Conservation (phyloP, 768 basidiomycete genomes). For the Boletus subparvulus region DNA sequence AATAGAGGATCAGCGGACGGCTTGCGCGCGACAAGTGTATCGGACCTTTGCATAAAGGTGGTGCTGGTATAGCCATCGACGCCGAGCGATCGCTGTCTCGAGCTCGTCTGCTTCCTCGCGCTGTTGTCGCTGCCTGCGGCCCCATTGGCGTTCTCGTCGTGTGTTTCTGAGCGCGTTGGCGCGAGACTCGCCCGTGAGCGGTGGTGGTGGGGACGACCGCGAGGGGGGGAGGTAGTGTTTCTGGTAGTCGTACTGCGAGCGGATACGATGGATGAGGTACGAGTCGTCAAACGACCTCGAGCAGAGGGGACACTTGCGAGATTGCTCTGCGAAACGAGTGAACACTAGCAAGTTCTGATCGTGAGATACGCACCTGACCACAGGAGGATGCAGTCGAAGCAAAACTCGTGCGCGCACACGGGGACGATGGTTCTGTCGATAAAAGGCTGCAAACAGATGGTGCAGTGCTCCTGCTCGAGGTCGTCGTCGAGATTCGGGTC, state of each 20-base stretch:
- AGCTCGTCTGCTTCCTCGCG: slow-evolving; percentile 66
- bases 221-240: slow-evolving; percentile 75
- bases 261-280: slow-evolving; percentile 77
- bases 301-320: slow-evolving; percentile 76
- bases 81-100: slow-evolving; percentile 67
- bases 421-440: slow-evolving; percentile 81
- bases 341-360: neutral
- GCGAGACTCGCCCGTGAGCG: slow-evolving; percentile 30
- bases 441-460: slow-evolving; percentile 81
- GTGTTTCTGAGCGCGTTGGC: slow-evolving; percentile 30
- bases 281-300: slow-evolving; percentile 59
- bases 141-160: slow-evolving; percentile 53
- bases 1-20: slow-evolving; percentile 3
- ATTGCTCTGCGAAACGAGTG: slow-evolving; percentile 52
- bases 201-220: slow-evolving; percentile 47
- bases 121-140: slow-evolving; percentile 48
- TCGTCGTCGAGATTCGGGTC: neutral
- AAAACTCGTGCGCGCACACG: slow-evolving; percentile 88
- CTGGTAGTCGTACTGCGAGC: slow-evolving; percentile 77
- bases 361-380: slow-evolving; percentile 68
- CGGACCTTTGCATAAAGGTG: slow-evolving; percentile 80
- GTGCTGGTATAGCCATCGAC: slow-evolving; percentile 81
- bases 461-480: slow-evolving; percentile 46
- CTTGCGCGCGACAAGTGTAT: neutral
- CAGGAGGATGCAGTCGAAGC: slow-evolving; percentile 84